Evolutionary conservation across 2,329 filamentous ascomycete species (phyloP).

Genomic region (Aspergillus terreus): DNA sequence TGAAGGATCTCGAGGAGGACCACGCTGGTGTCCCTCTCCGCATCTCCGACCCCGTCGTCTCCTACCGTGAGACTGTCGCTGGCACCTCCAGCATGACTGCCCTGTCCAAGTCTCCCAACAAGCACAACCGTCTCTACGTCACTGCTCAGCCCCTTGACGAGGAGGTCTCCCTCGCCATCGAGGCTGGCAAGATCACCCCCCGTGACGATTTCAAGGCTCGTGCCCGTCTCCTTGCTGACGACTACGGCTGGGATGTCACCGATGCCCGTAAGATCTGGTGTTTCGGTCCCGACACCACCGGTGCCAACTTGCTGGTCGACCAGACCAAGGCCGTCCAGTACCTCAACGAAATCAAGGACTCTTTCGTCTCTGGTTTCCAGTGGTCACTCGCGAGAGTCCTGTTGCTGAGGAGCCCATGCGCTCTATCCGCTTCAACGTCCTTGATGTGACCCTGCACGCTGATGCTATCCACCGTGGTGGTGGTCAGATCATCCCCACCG

Average conservation of each 20-base stretch:
- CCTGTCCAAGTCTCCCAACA: slow-evolving; percentile 99
- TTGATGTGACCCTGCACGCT: slow-evolving; percentile 98
- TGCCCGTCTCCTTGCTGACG: slow-evolving; percentile 92
- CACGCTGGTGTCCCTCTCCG: slow-evolving; percentile 97
- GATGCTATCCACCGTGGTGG: slow-evolving; percentile 99
- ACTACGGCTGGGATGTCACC: slow-evolving; percentile 98
- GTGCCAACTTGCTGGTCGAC: slow-evolving; percentile 97
- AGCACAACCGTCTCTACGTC: slow-evolving; percentile 99
- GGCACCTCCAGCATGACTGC: slow-evolving; percentile 87
- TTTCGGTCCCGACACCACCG: slow-evolving; percentile 96
- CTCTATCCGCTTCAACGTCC: slow-evolving; percentile 94
- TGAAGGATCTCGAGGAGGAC: slow-evolving; percentile 99
- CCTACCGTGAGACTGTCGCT: slow-evolving; percentile 95
- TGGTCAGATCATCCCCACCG: slow-evolving; percentile 97
- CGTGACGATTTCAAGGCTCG: slow-evolving; percentile 99
- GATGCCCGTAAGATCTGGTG: slow-evolving; percentile 99
- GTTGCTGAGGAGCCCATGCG: slow-evolving; percentile 98
- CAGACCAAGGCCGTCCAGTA: slow-evolving; percentile 99
- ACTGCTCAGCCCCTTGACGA: slow-evolving; percentile 85
- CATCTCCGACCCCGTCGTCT: slow-evolving; percentile 96
- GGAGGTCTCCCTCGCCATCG: slow-evolving; percentile 87
- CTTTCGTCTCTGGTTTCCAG: slow-evolving; percentile 99
- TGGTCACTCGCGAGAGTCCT: slow-evolving; percentile 97
- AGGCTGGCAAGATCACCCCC: slow-evolving; percentile 84
- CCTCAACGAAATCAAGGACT: slow-evolving; percentile 99